phyloP scores from a whole-genome alignment of 306 rosid species.

The Hippophae rhamnoides region DNA sequence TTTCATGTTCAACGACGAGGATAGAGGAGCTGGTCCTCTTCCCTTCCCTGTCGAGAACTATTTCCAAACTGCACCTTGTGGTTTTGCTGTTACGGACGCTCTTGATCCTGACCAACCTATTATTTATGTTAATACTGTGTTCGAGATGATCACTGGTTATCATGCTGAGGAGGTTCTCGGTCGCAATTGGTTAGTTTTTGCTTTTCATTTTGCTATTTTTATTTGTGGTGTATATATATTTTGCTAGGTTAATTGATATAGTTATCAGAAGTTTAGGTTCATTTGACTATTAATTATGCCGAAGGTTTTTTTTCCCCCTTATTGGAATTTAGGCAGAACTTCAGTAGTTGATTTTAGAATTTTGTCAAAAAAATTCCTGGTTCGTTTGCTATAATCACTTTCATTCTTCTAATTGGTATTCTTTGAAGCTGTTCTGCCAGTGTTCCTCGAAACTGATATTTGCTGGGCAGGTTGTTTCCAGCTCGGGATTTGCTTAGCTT shows the following conservation, averaged over 20 bases:
- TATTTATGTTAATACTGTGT: slow-evolving; percentile 91
- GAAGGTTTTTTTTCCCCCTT: too few relatives aligned
- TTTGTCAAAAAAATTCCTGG: too few relatives aligned
- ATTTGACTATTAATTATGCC: too few relatives aligned
- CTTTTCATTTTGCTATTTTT: not conserved
- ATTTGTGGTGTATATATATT: not conserved
- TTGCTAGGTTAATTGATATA: not conserved
- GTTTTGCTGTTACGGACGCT: slow-evolving; percentile 77
- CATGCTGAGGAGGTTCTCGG: slow-evolving; percentile 98
- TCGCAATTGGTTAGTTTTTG: slow-evolving; percentile 73
- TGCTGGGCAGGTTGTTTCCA: too few relatives aligned
- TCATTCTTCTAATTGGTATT: too few relatives aligned
- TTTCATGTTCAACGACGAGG: slow-evolving; percentile 36
- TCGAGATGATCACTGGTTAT: slow-evolving; percentile 85
- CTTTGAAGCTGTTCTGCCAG: too few relatives aligned
- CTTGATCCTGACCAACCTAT: slow-evolving; percentile 90
- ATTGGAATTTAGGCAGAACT: too few relatives aligned
- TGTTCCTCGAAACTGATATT: too few relatives aligned
- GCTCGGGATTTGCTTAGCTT: too few relatives aligned
- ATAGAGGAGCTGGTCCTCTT: slow-evolving; percentile 29
- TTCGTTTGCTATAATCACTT: too few relatives aligned
- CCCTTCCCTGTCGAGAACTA: slow-evolving; percentile 61
- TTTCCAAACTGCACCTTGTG: slow-evolving; percentile 80
- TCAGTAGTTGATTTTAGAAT: too few relatives aligned
- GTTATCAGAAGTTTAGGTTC: too few relatives aligned